Conservation (phyloP, 106 monocot species). For the Phalaenopsis aphrodite region DNA sequence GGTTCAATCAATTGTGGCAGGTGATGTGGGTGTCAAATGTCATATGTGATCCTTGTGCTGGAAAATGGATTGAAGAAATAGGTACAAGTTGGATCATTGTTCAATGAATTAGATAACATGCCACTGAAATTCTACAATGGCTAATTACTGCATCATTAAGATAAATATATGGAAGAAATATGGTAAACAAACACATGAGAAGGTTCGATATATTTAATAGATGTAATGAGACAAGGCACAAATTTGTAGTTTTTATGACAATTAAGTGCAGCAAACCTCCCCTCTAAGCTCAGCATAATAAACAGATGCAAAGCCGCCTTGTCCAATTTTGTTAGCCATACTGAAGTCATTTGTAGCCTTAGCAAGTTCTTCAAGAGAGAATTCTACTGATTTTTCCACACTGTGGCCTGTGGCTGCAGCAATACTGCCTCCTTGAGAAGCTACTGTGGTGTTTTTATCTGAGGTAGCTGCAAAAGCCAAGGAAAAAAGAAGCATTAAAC, state of each 20-base stretch:
- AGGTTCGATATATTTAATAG: neutral
- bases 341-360: slow-evolving; percentile 70
- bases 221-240: neutral
- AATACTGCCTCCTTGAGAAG: slow-evolving; percentile 17
- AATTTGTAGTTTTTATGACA: neutral
- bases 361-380: slow-evolving; percentile 80
- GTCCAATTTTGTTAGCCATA: slow-evolving; percentile 72
- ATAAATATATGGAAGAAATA: neutral
- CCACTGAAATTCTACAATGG: neutral
- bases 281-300: slow-evolving; percentile 92
- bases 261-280: slow-evolving; percentile 43
- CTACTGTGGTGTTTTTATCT: neutral
- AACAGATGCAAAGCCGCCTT: slow-evolving; percentile 85
- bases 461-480: neutral
- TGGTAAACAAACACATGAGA: neutral
- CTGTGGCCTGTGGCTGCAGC: slow-evolving; percentile 26
- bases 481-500: neutral
- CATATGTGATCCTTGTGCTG: neutral
- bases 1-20: neutral
- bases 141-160: neutral
- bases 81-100: neutral
- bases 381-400: slow-evolving; percentile 75
- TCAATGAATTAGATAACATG: neutral
- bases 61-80: neutral
- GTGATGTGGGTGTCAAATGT: neutral